Conservation (phyloP, 2,329 filamentous ascomycete genomes). For the Juglanconis juglandina region DNA sequence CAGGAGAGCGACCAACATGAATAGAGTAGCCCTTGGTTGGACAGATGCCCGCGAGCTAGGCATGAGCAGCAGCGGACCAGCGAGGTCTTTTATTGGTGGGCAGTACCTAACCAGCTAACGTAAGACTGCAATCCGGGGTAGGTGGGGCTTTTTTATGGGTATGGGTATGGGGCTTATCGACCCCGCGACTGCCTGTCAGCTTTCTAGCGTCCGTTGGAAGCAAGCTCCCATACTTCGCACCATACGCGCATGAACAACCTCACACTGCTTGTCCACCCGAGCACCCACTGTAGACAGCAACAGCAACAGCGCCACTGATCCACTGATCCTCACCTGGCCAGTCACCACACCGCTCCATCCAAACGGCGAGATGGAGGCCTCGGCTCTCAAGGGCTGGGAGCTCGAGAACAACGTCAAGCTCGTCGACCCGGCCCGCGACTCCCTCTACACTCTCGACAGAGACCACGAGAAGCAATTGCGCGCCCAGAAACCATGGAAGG, state of each 20-base stretch:
- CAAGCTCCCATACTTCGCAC: background rate
- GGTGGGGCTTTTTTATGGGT: background rate
- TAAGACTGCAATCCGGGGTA: background rate
- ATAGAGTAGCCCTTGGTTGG: too few relatives aligned
- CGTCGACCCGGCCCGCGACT: conserved; percentile 82
- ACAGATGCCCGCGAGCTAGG: too few relatives aligned
- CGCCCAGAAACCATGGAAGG: conserved; percentile 68
- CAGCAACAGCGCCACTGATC: background rate
- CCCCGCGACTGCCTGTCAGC: background rate
- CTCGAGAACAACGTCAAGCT: conserved; percentile 82
- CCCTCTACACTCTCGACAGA: conserved; percentile 80
- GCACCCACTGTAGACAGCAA: background rate
- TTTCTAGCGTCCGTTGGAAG: background rate
- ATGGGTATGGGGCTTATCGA: conserved; percentile 9
- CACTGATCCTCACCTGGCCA: background rate
- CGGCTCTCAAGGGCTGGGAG: conserved; percentile 44
- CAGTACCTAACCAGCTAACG: too few relatives aligned
- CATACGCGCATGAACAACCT: background rate
- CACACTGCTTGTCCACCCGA: background rate
- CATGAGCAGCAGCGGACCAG: too few relatives aligned
- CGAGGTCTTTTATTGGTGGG: too few relatives aligned
- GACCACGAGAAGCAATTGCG: conserved; percentile 65
- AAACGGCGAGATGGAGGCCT: conserved; percentile 14
- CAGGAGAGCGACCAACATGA: too few relatives aligned
- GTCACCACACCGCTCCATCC: background rate